Evolutionary conservation across 2,329 filamentous ascomycete species (phyloP), one percentile per base, ranked within the genome.

Genomic region (Penicillium occitanis): DNA sequence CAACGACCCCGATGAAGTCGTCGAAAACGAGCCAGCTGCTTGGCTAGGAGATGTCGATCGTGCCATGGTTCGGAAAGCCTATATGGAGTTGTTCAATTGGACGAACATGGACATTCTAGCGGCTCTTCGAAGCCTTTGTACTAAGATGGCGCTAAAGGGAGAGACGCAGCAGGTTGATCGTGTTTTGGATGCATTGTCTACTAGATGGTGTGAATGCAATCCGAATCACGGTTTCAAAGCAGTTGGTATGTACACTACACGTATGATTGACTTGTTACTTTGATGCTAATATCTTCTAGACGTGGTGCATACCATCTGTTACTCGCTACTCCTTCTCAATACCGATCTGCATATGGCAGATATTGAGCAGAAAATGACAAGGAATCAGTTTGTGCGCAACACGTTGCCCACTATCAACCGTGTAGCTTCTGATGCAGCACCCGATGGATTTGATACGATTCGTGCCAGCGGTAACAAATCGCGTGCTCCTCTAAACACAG

Each of bases 81-180:
- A 97, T 78, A 96, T 99, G 90, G 89, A 92, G 68, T 82, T 97
- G 11, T 97, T 94, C 75, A 90, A 97, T 75, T 98, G 95, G 81
- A 83, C 86, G 7, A 90, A 90, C 71, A 84, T 91, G 73, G 96
- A 91, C 76, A 90, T 98, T 58, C 84, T 98, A 17, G 84, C 85
- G 44, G 88, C 91, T 7, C 83, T 98, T 69, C 88, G 95, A 30
- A 87, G 89, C 67, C 84, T 99, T 30, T 99, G 95, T 76, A 87
- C 87, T 63, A 90, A 91, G 37, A 83, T 98, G 28, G 85, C 95
- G 4, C 84, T 99, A 66, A 91, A 91, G 70, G 95, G 91, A 48
- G 95, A 99, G 79, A 96, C 93, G 2, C 95, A 99, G 78, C 94
- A 99, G 77, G 92, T 99, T 22, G 95, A 99, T 76, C 90, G 95